Base-by-base conservation (phyloP, 148 eudicot genomes). In the Rhododendron kiyosumense region DNA sequence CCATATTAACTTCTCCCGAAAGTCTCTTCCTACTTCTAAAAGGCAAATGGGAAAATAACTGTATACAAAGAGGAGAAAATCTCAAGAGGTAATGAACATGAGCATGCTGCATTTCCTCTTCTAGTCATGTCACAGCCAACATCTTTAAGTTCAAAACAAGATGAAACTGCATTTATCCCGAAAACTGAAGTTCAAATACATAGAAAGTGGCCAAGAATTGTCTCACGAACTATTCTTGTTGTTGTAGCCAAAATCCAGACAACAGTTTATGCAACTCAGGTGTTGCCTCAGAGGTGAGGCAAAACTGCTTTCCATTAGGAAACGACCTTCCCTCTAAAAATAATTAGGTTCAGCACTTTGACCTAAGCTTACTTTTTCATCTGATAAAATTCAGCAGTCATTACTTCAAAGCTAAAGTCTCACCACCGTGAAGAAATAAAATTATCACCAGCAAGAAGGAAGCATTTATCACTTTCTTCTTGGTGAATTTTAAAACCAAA, bases 401-500 rank as follows among this genome's bases (percentile, higher is more conserved):
- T 49, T 48, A 28, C 36, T 49, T 49, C 49, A 43, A 79, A 26
- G 20, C 51, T 18, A 9, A 46, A 28, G 13, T 28, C 34, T 80
- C 22, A 32, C 20, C 22, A 4, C 13, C 30, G 5, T 4, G 59
- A 46, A 49, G 57, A 4, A 14, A 13, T 28, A 79, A 14, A 12
- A 14, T 79, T 30, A 51, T 30, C 34, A 43, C 5, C 22, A 75
- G 79, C 45, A 78, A 24, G 80, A 2, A 41, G 24, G 51, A 78
- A 74, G 78, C 78, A 46, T 15, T 30, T 49, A 17, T 52, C 83
- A 26, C 67, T 81, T 81, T 34, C 15, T 81, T 52, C 83, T 81
- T 81, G 48, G 22, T 81, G 18, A 17, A 8, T 22, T 14, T 81
- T 81, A 52, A 81, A 30, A 54, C 9, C 38, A 3, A 57, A 54